Conservation (phyloP, 2,329 filamentous ascomycete genomes). For the Colletotrichum tabaci region DNA sequence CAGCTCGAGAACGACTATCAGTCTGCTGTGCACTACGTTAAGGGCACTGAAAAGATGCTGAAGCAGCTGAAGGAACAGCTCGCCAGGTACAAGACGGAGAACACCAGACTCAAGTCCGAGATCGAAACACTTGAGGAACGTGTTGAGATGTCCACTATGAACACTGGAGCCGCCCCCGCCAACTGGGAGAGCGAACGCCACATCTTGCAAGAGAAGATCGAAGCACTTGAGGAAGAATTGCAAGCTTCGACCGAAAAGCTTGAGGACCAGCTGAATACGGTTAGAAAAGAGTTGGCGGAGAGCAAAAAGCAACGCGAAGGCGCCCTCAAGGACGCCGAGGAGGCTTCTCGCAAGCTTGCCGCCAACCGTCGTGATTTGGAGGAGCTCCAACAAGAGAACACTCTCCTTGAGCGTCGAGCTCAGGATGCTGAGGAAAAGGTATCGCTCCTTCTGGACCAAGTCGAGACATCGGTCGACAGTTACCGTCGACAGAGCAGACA, state of each 20-base stretch:
- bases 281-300: conserved; percentile 79
- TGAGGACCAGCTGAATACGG: conserved; percentile 77
- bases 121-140: conserved; percentile 77
- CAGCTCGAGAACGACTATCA: conserved; percentile 98
- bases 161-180: conserved; percentile 59
- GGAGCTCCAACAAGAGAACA: conserved; percentile 86
- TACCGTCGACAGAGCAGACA: conserved; percentile 86
- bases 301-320: conserved; percentile 79
- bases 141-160: conserved; percentile 54
- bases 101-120: conserved; percentile 85
- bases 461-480: conserved; percentile 93
- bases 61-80: conserved; percentile 98
- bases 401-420: conserved; percentile 84
- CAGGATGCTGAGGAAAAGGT: conserved; percentile 94
- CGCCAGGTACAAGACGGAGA: conserved; percentile 91
- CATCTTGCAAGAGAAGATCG: conserved; percentile 77
- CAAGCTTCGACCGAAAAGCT: conserved; percentile 76
- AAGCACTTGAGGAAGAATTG: conserved; percentile 78
- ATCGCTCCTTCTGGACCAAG: conserved; percentile 91
- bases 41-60: conserved; percentile 99
- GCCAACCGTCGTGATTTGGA: conserved; percentile 79
- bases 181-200: conserved; percentile 84
- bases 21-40: conserved; percentile 97
- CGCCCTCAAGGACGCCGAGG: conserved; percentile 69
- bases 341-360: conserved; percentile 70